Base-by-base conservation (phyloP, 2,329 filamentous ascomycete genomes). In the Salinomyces thailandicus region DNA sequence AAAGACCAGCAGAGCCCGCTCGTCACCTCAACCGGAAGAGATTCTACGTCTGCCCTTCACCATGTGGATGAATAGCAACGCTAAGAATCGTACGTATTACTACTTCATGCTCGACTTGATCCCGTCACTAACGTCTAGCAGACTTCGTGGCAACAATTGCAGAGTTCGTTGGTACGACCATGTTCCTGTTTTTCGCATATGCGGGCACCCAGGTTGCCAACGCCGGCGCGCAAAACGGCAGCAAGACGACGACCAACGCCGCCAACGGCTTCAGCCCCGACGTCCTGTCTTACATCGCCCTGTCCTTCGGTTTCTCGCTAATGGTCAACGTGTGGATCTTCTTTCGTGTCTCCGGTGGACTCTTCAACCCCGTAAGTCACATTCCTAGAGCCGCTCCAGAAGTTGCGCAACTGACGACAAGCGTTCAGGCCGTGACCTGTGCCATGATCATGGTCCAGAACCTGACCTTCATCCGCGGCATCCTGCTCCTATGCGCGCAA, bases 161-260 rank as follows among this genome's bases (percentile, higher is more conserved):
- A 17, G 57, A 60, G 33, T 59, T 58, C 29, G 49, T 58, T 7
- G 57, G 56, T 2, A 60, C 57, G 2, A 55, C 52, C 18, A 48
- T 57, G 46, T 59, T 57, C 44, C 49, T 59, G 17, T 58, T 51
- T 45, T 52, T 57, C 27, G 56, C 54, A 12, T 55, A 57, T 35
- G 44, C 54, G 3, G 46, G 50, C 8, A 42, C 49, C 1, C 48
- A 49, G 16, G 43, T 51, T 4, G 41, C 41, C 11, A 45, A 47
- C 1, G 35, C 34, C 11, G 51, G 44, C 11, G 41, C 47, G 1
- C 40, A 44, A 5, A 42, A 28, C 9, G 34, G 38, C 17, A 46
- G 41, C 13, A 39, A 46, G 5, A 39, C 51, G 6, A 53, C 50
- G 2, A 54, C 51, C 5, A 53, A 53, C 36, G 47, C 47, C 13